Evolutionary conservation across 2,329 filamentous ascomycete species (phyloP).

Genomic region (Pseudocercospora macadamiae): DNA sequence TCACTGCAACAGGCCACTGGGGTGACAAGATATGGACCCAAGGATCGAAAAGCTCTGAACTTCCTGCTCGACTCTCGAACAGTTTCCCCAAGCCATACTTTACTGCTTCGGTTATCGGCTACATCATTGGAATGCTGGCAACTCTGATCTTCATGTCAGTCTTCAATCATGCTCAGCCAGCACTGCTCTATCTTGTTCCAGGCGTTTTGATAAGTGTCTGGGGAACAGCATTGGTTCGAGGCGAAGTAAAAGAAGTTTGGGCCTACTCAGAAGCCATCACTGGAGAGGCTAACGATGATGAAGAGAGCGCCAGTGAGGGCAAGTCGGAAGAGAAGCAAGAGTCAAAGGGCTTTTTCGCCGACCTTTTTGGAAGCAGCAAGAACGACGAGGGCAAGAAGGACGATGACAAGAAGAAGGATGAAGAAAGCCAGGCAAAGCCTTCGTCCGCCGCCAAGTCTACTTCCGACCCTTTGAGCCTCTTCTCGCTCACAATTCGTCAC

Average conservation of each 20-base stretch:
- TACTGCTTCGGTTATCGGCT: constrained; percentile 73
- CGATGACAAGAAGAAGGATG: background rate
- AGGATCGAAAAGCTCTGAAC: constrained; percentile 22
- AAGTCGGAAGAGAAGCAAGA: constrained; percentile 17
- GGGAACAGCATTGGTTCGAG: constrained; percentile 69
- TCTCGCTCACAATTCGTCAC: constrained; percentile 15
- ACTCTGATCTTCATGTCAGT: constrained; percentile 78
- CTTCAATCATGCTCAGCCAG: constrained; percentile 82
- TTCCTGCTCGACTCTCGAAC: constrained; percentile 37
- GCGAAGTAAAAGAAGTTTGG: constrained; percentile 78
- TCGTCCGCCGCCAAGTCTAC: background rate
- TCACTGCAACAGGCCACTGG: constrained; percentile 69
- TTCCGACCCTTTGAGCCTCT: constrained; percentile 9
- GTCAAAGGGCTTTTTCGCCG: constrained; percentile 15
- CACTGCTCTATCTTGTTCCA: constrained; percentile 88
- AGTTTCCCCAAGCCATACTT: constrained; percentile 86
- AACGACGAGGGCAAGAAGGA: background rate
- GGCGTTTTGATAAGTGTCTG: constrained; percentile 76
- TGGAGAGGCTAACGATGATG: constrained; percentile 41
- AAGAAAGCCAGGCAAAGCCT: background rate
- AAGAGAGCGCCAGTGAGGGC: constrained; percentile 23
- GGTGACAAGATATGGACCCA: constrained; percentile 80
- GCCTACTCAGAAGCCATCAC: constrained; percentile 70
- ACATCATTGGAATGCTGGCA: constrained; percentile 73
- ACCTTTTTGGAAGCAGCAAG: constrained; percentile 17